Percentiles rank a stretch among this genome's conserved stretches.
Evolutionary conservation across 2,329 filamentous ascomycete genomes (phyloP).

Genomic region (Penicillium sp.): DNA sequence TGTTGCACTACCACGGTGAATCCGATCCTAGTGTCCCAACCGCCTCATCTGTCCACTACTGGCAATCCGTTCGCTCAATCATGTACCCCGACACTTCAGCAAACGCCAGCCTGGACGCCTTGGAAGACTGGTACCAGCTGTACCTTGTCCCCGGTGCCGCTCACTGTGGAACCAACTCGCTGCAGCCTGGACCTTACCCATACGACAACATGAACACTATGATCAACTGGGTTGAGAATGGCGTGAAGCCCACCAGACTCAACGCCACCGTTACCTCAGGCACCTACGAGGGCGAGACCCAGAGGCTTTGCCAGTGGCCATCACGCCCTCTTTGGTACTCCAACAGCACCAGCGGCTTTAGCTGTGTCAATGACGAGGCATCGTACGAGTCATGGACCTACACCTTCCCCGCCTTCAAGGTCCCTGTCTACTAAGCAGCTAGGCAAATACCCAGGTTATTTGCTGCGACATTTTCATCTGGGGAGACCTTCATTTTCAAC

Average conservation of each 20-base stretch:
- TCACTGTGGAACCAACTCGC: slow-evolving; percentile 44
- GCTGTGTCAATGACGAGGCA: background rate
- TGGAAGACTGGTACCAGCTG: slow-evolving; percentile 51
- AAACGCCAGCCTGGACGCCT: slow-evolving; percentile 36
- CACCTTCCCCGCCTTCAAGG: background rate
- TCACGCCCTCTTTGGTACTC: background rate
- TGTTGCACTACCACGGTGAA: slow-evolving; percentile 56
- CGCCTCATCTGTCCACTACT: slow-evolving; percentile 52
- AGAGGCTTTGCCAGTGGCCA: background rate
- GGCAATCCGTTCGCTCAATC: slow-evolving; percentile 47
- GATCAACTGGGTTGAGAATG: slow-evolving; percentile 51
- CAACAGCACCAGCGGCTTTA: background rate
- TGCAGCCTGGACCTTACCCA: slow-evolving; percentile 41
- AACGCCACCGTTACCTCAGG: slow-evolving; percentile 30
- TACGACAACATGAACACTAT: slow-evolving; percentile 42
- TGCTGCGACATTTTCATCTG: too few species aligned
- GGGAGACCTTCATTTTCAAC: too few species aligned
- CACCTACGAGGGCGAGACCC: background rate
- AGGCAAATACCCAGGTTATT: too few species aligned
- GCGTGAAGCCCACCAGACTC: slow-evolving; percentile 38
- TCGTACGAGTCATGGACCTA: background rate
- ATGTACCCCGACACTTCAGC: slow-evolving; percentile 44
- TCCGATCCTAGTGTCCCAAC: slow-evolving; percentile 50
- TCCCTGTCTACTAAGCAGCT: background rate
- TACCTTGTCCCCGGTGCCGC: slow-evolving; percentile 51